Base-by-base conservation (phyloP, 2,329 filamentous ascomycete genomes). In the Dryadomyces quercivorus region DNA sequence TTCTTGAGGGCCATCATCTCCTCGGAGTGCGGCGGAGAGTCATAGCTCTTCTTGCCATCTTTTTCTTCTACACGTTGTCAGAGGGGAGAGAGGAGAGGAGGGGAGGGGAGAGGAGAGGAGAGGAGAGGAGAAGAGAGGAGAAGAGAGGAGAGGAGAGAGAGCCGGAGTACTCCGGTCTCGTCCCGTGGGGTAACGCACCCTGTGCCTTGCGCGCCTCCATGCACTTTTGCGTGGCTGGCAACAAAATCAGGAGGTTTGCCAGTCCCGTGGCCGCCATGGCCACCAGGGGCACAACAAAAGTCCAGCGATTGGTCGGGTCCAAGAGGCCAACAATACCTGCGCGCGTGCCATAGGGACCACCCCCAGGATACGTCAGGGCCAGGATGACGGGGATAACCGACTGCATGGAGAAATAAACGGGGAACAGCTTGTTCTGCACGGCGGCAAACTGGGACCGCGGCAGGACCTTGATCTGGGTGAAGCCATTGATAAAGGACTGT, bases 351-450 rank as follows among this genome's bases (percentile, higher is more conserved):
- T 65, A 65, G 62, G 75, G 76, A 4, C 58, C 53, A 7, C 56
- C 55, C n/a, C 80, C 82, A 6, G 90, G 90, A 65, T 88, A 92
- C 5, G 92, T 96, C 54, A 94, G 66, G 20, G 86, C 84, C 18
- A 96, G 73, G 21, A 88, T 64, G 16, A 85, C 68, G 0, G 93
- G 88, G 1, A 92, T 73, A 6, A 77, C 75, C 4, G 88, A 84
- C 71, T 97, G 92, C 55, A 97, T 73, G 48, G 80, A 75, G 68
- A 97, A 97, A 75, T 95, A 98, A 63, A 88, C 77, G 38, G 89
- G 89, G 72, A 96, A 95, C 53, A 91, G 80, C 59, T 81, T 81
- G 60, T 82, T 77, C 70, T 96, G 92, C 36, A 96, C 78, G 18
- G 82, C 76, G 26, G 85, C 81, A 73, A 98, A 97, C 65, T 88